These are phyloP conservation scores for Crinitomyces ghanaensis DNA, from an alignment of 805 yeast species.

Conservation along the genomic window DNA sequence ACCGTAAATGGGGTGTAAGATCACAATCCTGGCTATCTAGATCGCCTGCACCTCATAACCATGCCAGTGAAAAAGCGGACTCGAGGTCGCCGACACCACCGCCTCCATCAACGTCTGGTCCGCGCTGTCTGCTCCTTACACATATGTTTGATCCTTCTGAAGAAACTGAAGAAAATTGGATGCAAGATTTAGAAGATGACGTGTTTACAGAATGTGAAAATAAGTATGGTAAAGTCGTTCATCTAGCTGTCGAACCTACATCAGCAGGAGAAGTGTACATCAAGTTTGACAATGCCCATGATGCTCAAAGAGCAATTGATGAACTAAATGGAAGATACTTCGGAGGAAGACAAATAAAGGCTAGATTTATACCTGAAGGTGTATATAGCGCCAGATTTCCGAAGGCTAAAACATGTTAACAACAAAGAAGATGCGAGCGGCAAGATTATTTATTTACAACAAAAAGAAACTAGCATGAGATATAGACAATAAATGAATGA, in stretches of 20 bases:
- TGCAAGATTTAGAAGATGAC: constrained; percentile 26
- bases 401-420: constrained; percentile 10
- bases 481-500: no score
- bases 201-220: constrained; percentile 28
- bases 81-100: background rate
- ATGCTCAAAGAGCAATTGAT: constrained; percentile 22
- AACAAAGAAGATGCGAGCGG: background rate
- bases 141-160: constrained; percentile 26
- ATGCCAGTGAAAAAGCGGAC: background rate
- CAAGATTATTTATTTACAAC: no score
- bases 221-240: constrained; percentile 25
- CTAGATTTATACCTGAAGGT: constrained; percentile 22
- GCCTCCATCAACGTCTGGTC: constrained; percentile 6
- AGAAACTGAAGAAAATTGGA: constrained; percentile 25
- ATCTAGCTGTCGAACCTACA: constrained; percentile 21
- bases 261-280: constrained; percentile 24
- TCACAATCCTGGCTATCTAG: no score
- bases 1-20: no score
- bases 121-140: constrained; percentile 21
- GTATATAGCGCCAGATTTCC: constrained; percentile 20
- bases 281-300: constrained; percentile 19
- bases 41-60: no score
- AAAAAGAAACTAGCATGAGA: no score
- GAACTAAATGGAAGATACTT: constrained; percentile 27
- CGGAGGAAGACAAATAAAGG: constrained; percentile 24